Evolutionary conservation across 2,329 filamentous ascomycete genomes (phyloP).

Genomic region (Scopulariopsis brevicaulis): DNA sequence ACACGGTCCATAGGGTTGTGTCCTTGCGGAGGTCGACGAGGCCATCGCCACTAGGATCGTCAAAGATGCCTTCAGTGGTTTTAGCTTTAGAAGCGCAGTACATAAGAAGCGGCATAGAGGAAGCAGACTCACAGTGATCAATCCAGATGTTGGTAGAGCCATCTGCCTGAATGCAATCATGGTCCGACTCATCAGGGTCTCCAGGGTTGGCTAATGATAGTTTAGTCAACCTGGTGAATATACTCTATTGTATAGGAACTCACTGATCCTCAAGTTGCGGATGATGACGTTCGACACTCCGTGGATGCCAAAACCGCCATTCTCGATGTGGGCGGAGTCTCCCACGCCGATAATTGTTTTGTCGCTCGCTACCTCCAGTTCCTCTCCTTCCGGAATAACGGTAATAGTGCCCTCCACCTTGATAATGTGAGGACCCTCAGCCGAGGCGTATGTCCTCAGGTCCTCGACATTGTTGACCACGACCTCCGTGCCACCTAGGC

Average conservation of each 20-base stretch:
- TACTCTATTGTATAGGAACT: not conserved
- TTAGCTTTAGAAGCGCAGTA: not conserved
- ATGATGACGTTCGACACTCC: conserved; percentile 12
- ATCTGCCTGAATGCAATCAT: conserved; percentile 13
- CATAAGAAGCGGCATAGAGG: too few relatives aligned
- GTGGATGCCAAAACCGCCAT: conserved; percentile 12
- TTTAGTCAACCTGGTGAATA: not conserved
- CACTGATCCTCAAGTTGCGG: conserved; percentile 13
- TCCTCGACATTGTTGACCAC: conserved; percentile 11
- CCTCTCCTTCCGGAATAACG: conserved; percentile 11
- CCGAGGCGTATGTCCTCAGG: conserved; percentile 11
- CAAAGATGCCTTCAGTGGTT: conserved; percentile 8
- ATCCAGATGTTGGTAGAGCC: conserved; percentile 13
- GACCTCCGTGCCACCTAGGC: conserved; percentile 10
- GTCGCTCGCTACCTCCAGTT: conserved; percentile 11
- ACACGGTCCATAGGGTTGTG: conserved; percentile 14
- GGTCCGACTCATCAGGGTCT: conserved; percentile 11
- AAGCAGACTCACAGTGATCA: conserved; percentile 8
- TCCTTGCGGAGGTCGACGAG: conserved; percentile 14
- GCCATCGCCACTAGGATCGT: conserved; percentile 12
- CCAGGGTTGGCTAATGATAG: conserved; percentile 8
- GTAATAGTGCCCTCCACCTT: conserved; percentile 13
- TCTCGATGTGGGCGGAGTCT: conserved; percentile 11
- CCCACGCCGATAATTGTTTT: conserved; percentile 15
- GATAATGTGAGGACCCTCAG: conserved; percentile 12